Conservation (phyloP, 192 early-diverging fungal genomes). For the Backusella macrospora region DNA sequence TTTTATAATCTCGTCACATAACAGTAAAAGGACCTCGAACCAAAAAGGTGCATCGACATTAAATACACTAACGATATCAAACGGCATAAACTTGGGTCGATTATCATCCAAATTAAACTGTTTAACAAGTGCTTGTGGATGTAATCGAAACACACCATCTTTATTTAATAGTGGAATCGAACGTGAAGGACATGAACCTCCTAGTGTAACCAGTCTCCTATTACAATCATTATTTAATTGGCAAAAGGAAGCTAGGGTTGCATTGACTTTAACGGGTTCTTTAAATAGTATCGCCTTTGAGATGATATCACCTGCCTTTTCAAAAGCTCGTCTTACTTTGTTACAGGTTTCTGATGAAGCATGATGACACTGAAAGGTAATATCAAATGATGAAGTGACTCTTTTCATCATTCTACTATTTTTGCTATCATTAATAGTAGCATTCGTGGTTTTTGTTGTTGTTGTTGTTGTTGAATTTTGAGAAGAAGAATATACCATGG, state of each 20-base stretch:
- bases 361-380: conserved; percentile 4
- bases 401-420: no score
- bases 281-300: conserved; percentile 22
- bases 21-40: conserved; percentile 34
- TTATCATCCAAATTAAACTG: conserved; percentile 23
- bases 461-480: not conserved
- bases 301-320: conserved; percentile 29
- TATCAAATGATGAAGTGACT: not conserved
- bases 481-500: not conserved
- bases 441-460: not conserved
- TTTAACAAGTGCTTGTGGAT: conserved; percentile 46
- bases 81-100: conserved; percentile 21
- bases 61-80: conserved; percentile 44
- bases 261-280: conserved; percentile 37
- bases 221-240: conserved; percentile 8
- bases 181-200: conserved; percentile 42
- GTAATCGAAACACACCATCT: conserved; percentile 36
- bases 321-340: conserved; percentile 30
- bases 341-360: conserved; percentile 15
- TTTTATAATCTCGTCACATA: not conserved
- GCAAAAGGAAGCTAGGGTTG: conserved; percentile 38
- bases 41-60: conserved; percentile 44
- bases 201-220: conserved; percentile 11
- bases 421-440: no score
- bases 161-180: conserved; percentile 27